Evolutionary conservation across 2,329 filamentous ascomycete species (phyloP).

Genomic region (Aspergillus quadricinctus): DNA sequence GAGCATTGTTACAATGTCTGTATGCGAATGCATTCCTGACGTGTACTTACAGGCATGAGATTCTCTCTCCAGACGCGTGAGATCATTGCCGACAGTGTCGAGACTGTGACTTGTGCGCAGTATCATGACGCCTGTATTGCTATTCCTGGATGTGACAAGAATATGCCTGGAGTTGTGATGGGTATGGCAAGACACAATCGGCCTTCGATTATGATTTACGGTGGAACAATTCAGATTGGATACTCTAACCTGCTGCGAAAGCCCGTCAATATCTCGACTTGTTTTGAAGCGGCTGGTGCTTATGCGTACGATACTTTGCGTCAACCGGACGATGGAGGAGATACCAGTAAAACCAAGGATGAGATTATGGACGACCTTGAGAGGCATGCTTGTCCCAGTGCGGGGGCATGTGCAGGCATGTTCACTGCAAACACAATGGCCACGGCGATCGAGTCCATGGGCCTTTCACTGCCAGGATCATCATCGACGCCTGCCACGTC

Average conservation of each 20-base stretch:
- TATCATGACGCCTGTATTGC: conserved; percentile 90
- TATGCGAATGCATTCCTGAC: conserved; percentile 9
- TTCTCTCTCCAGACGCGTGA: conserved; percentile 88
- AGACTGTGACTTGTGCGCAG: conserved; percentile 88
- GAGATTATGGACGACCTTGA: conserved; percentile 84
- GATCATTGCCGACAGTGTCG: conserved; percentile 90
- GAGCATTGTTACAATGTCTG: neutral
- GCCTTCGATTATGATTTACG: conserved; percentile 93
- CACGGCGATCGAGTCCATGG: conserved; percentile 84
- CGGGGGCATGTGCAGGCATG: conserved; percentile 85
- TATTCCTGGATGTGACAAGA: conserved; percentile 94
- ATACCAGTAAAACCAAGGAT: conserved; percentile 62
- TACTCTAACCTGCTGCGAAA: conserved; percentile 71
- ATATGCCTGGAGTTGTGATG: conserved; percentile 93
- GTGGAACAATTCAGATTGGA: conserved; percentile 85
- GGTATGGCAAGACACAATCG: conserved; percentile 87
- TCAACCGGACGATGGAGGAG: conserved; percentile 62
- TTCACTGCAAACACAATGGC: conserved; percentile 95
- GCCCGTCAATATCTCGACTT: conserved; percentile 81
- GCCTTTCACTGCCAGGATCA: conserved; percentile 74
- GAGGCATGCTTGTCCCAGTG: conserved; percentile 69
- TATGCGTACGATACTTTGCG: conserved; percentile 70
- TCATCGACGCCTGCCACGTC: conserved; percentile 77
- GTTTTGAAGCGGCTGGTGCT: conserved; percentile 82
- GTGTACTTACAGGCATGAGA: conserved; percentile 67